Evolutionary conservation across 2,329 filamentous ascomycete species (phyloP).

Genomic region (Rhynchosporium secalis): DNA sequence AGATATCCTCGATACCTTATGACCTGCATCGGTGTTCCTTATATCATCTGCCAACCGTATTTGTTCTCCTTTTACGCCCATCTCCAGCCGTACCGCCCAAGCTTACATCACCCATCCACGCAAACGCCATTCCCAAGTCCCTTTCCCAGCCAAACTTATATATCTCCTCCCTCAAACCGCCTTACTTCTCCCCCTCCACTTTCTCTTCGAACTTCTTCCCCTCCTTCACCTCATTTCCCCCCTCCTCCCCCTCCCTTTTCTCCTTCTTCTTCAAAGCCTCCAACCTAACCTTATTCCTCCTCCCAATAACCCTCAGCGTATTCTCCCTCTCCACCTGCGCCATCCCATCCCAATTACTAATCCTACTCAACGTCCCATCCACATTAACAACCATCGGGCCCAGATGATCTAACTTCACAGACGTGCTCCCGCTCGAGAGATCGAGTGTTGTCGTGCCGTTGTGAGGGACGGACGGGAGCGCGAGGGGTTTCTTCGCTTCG

Average conservation of each 20-base stretch:
- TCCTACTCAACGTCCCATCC: constrained; percentile 70
- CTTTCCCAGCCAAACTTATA: too few species aligned
- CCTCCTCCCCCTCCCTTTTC: constrained; percentile 22
- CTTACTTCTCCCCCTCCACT: not conserved
- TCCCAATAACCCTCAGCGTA: constrained; percentile 65
- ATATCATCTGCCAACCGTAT: too few species aligned
- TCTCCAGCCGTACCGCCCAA: too few species aligned
- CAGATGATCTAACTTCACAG: constrained; percentile 63
- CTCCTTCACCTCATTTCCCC: not conserved
- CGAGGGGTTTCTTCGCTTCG: constrained; percentile 20
- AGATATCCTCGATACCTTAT: too few species aligned
- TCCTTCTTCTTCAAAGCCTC: constrained; percentile 51
- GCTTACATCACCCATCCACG: too few species aligned
- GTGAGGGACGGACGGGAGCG: constrained; percentile 25
- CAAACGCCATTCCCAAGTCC: too few species aligned
- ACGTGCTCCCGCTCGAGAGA: constrained; percentile 34
- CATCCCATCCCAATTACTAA: constrained; percentile 74
- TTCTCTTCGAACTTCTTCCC: not conserved
- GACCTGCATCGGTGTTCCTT: too few species aligned
- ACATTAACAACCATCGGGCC: constrained; percentile 74
- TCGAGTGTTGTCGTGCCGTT: constrained; percentile 25
- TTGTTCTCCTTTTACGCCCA: too few species aligned
- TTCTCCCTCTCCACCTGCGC: constrained; percentile 65
- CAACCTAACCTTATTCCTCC: constrained; percentile 65
- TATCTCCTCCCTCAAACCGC: too few species aligned